Evolutionary conservation across 129 eudicot genomes (phyloP).

Genomic region (Helianthus tuberosus): DNA sequence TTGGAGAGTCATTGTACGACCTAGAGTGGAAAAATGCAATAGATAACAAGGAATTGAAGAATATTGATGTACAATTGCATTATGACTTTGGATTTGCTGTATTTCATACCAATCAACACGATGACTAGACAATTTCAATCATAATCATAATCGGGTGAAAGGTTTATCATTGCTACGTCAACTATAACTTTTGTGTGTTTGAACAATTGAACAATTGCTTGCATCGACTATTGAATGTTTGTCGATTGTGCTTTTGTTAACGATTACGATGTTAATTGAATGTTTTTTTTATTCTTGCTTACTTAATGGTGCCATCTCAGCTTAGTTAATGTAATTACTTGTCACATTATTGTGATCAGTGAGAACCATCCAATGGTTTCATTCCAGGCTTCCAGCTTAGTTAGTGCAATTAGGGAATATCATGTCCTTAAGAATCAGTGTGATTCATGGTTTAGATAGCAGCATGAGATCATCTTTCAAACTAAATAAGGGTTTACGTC

Average conservation of each 20-base stretch:
- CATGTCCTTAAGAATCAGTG: background rate
- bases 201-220: background rate
- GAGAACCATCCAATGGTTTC: background rate
- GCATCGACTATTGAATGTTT: background rate
- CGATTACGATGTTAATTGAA: background rate
- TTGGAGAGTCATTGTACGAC: too few species aligned
- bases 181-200: background rate
- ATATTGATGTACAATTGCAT: too few species aligned
- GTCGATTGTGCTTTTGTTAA: background rate
- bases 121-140: background rate
- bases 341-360: too few species aligned
- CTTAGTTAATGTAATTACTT: too few species aligned
- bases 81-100: too few species aligned
- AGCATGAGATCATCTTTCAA: background rate
- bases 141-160: background rate
- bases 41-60: too few species aligned
- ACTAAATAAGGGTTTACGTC: too few species aligned
- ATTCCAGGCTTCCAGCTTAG: background rate
- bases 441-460: background rate
- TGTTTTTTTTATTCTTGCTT: too few species aligned
- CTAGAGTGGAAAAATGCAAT: too few species aligned
- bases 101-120: too few species aligned
- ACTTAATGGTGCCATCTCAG: too few species aligned
- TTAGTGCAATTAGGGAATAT: background rate
- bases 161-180: background rate